A percentile compares a stretch with the other conserved stretches of the same genome.
phyloP scores from a whole-genome alignment of 1,284 basidiomycete species.

The Moesziomyces parantarcticus region DNA sequence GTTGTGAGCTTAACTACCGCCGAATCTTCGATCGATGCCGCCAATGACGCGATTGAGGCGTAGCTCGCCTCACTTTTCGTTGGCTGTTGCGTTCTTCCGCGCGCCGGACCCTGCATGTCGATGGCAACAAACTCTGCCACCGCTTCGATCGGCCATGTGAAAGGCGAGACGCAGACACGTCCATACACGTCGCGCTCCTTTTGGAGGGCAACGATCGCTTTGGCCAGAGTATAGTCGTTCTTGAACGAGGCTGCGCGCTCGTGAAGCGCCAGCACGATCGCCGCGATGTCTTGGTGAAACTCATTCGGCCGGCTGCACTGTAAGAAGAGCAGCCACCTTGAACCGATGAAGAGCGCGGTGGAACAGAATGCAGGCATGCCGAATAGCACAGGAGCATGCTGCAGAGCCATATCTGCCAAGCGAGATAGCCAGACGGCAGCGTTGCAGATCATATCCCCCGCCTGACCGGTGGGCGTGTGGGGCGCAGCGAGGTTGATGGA shows the following conservation, averaged over 20 bases:
- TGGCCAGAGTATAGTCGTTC: slow-evolving; percentile 17
- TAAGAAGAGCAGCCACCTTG: slow-evolving; percentile 26
- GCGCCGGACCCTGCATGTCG: neutral
- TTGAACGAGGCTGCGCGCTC: slow-evolving; percentile 11
- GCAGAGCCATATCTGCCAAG: slow-evolving; percentile 26
- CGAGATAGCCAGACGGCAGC: slow-evolving; percentile 31
- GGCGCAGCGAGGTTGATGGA: slow-evolving; percentile 13
- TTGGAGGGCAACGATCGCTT: slow-evolving; percentile 22
- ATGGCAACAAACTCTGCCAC: slow-evolving; percentile 20
- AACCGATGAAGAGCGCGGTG: slow-evolving; percentile 19
- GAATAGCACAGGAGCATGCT: slow-evolving; percentile 3
- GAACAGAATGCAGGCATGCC: slow-evolving; percentile 24
- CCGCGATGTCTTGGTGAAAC: slow-evolving; percentile 18
- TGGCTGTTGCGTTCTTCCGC: neutral
- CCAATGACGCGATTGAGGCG: slow-evolving; percentile 20
- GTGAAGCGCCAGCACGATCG: slow-evolving; percentile 9
- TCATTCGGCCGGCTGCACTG: slow-evolving; percentile 12
- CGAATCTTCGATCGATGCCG: slow-evolving; percentile 13
- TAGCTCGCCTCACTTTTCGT: slow-evolving; percentile 5
- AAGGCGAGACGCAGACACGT: slow-evolving; percentile 36
- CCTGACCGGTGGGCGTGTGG: slow-evolving; percentile 1
- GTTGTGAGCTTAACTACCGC: slow-evolving; percentile 9
- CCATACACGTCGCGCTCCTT: slow-evolving; percentile 19
- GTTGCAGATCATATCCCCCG: slow-evolving; percentile 19
- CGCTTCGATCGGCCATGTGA: slow-evolving; percentile 30